Evolutionary conservation across 108 stramenopile genomes (phyloP), one percentile per base, ranked within the genome.

Genomic region (Nannochloropsis salina): DNA sequence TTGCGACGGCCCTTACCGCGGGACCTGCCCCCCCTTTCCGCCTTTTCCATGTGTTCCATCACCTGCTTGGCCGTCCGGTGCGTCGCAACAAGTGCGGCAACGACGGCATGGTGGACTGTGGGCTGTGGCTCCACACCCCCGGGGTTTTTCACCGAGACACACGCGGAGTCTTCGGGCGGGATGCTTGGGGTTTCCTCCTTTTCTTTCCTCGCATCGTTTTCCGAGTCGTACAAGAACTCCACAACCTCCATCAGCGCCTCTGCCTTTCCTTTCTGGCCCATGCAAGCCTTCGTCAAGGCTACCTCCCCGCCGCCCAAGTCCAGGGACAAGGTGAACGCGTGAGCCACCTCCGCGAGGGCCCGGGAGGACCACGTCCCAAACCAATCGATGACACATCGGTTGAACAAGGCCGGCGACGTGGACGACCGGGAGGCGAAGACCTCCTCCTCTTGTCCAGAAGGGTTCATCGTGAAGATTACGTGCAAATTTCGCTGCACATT

Each of bases 321-420:
- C 42, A 89, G 61, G 80, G 80, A 41, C 4, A 84, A 83, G 12
- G 88, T 88, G 51, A 88, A 88, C 80, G 85, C 88, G 61, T 83
- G 82, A 42, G 95, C 95, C 45, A 91, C 92, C 87, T 98, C 96
- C 40, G 94, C 96, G 92, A 99, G 91, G 6, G 99, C 97, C 84
- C 93, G 94, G 41, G 84, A 61, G 74, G 94, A 91, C 99, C 99
- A 99, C 12, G 97, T 96, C 43, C 99, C 99, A 88, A 99, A 98
- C 99, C 99, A 99, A 88, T 99, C 98, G 2, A 99, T 98, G 9
- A 99, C 98, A 87, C 99, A 99, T 47, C 99, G 93, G 93, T 99
- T 99, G 92, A 99, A 99, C 41, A 99, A 90, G 31, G 99, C 99
- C 8, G 99, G 99, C 87, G 96, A 97, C 31, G 99, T 98, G 10